Evolutionary conservation across 2,329 filamentous ascomycete species (phyloP), one percentile per base, ranked within the genome.

Genomic region (Amphichorda felina): DNA sequence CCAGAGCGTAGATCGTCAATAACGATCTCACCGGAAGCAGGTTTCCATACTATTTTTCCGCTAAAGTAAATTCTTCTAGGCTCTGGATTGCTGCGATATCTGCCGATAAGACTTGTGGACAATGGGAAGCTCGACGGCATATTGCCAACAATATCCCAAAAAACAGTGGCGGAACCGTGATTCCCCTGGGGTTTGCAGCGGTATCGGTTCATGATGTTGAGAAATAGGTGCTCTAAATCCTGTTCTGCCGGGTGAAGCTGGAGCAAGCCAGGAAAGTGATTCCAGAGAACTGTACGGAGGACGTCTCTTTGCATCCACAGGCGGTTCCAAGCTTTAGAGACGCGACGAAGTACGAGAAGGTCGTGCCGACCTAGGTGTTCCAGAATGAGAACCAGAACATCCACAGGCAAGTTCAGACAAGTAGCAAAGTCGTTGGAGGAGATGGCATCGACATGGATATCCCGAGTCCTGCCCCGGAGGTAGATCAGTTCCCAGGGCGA

Each of bases 401-500:
- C 36, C 4, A 33, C 11, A 5, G 42, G 41, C 1, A 44, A 35
- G 8, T 41, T 14, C 4, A 27, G 16, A 11, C 42, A 17, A 2
- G 18, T 31, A 11, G 35, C 32, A 27, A 43, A 18, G 1, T 6
- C 25, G 1, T 13, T 33, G n/a, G n/a, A n/a, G n/a, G n/a, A n/a
- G n/a, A n/a, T n/a, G 10, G 21, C n/a, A 11, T 32, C 30, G 13
- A 32, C 21, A 9, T 22, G 8, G 5, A 33, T 13, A 14, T 14
- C 9, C 8, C 31, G 31, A 4, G 34, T 8, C 18, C 34, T 8
- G 13, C 13, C n/a, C 9, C 30, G 15, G 6, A 44, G 33, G 13
- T 39, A 17, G 3, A 41, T 10, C 4, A 41, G 15, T 9, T 44
- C 42, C 35, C 35, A 39, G 1, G 41, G 37, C 8, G 37, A 32